A percentile compares a stretch with the other conserved stretches of the same genome.
phyloP scores from a whole-genome alignment of 371 early-diverging fungal genomes.

The Mucor racemosus region DNA sequence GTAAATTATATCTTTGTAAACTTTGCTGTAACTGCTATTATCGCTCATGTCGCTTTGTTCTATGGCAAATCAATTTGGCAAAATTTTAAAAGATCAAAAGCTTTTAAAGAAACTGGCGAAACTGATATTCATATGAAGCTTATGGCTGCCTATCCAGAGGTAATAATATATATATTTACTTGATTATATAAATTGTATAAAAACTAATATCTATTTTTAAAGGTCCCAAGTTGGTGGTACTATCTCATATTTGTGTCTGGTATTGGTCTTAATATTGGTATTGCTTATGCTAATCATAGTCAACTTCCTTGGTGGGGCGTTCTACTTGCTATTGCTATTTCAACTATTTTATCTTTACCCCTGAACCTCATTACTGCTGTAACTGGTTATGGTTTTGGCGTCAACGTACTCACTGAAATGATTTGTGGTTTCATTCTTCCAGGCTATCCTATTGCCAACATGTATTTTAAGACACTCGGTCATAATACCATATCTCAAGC shows the following conservation, averaged over 20 bases:
- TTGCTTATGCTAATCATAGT: constrained; percentile 60
- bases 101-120: background rate
- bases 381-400: constrained; percentile 42
- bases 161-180: background rate
- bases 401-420: constrained; percentile 73
- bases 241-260: constrained; percentile 60
- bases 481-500: constrained; percentile 62
- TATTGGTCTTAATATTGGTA: constrained; percentile 64
- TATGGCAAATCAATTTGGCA: constrained; percentile 48
- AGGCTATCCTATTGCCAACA: constrained; percentile 61
- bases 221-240: constrained; percentile 81
- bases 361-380: constrained; percentile 46
- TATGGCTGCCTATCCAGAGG: constrained; percentile 42
- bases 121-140: constrained; percentile 38
- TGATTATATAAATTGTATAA: too few species aligned
- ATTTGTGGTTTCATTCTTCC: constrained; percentile 51
- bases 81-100: background rate
- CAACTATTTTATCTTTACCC: constrained; percentile 38
- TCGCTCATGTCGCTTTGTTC: constrained; percentile 55
- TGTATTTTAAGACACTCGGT: constrained; percentile 59
- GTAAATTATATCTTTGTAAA: constrained; percentile 43
- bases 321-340: constrained; percentile 67
- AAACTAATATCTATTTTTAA: too few species aligned
- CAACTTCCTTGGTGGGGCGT: constrained; percentile 76
- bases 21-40: constrained; percentile 55